Evolutionary conservation across 2,329 filamentous ascomycete genomes (phyloP).

Genomic region (Stagonosporopsis chrysanthemi): DNA sequence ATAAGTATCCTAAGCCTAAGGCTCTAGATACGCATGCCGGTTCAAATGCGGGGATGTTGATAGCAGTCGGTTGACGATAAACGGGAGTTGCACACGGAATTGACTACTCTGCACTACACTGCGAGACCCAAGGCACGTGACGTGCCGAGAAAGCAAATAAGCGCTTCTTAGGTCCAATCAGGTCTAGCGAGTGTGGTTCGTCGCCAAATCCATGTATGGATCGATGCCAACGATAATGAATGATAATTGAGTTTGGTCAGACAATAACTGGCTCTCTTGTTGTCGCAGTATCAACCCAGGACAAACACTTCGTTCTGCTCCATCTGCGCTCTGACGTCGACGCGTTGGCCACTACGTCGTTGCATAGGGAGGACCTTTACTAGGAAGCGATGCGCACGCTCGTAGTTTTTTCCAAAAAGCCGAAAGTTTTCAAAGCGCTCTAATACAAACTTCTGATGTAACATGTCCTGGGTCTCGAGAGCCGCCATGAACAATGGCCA

Average conservation of each 20-base stretch:
- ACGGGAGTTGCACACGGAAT: slow-evolving; percentile 5
- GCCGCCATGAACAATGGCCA: slow-evolving; percentile 50
- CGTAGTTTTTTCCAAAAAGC: slow-evolving; percentile 44
- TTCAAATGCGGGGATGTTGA: slow-evolving; percentile 3
- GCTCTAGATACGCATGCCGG: not conserved
- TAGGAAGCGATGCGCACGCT: slow-evolving; percentile 42
- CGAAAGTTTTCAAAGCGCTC: slow-evolving; percentile 41
- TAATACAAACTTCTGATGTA: slow-evolving; percentile 48
- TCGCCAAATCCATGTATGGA: not conserved
- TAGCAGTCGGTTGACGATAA: not conserved
- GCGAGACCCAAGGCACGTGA: not conserved
- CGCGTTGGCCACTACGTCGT: slow-evolving; percentile 18
- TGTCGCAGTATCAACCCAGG: slow-evolving; percentile 1
- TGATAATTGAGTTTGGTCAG: no score
- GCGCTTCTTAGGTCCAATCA: slow-evolving; percentile 1
- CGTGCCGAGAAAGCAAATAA: not conserved
- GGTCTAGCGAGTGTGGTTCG: not conserved
- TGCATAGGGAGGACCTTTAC: slow-evolving; percentile 31
- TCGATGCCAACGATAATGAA: not conserved
- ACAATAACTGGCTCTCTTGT: not conserved
- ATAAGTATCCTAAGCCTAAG: not conserved
- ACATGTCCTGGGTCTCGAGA: slow-evolving; percentile 45
- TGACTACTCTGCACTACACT: not conserved
- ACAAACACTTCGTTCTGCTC: slow-evolving; percentile 13
- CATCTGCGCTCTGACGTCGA: slow-evolving; percentile 19